phyloP scores from a whole-genome alignment of 257 asterid genomes.

The Penstemon newberryi region DNA sequence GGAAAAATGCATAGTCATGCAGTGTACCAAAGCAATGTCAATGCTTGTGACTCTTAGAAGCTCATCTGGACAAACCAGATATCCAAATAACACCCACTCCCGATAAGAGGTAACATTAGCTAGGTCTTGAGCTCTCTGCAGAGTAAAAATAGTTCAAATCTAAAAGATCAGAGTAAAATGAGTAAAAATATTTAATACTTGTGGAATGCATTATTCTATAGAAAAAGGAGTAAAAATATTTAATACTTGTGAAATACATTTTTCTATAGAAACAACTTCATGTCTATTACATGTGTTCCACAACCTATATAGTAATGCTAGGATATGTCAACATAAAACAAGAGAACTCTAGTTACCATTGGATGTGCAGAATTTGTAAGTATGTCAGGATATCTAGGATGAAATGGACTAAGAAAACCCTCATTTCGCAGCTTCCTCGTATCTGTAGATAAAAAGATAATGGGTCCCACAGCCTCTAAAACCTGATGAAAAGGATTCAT shows the following conservation, averaged over 20 bases:
- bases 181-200: slow-evolving; percentile 11
- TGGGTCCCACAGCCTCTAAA: slow-evolving; percentile 97
- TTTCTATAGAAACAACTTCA: slow-evolving; percentile 18
- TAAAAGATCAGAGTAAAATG: slow-evolving; percentile 19
- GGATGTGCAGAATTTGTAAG: slow-evolving; percentile 99
- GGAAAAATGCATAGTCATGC: slow-evolving; percentile 29
- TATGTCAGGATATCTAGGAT: slow-evolving; percentile 99
- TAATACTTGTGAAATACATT: slow-evolving; percentile 10
- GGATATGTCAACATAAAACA: slow-evolving; percentile 21
- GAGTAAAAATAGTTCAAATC: slow-evolving; percentile 22
- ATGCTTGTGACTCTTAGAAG: slow-evolving; percentile 98
- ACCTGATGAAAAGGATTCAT: slow-evolving; percentile 56
- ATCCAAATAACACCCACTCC: slow-evolving; percentile 95
- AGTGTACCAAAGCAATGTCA: slow-evolving; percentile 87
- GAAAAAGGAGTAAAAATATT: slow-evolving; percentile 12
- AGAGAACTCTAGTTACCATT: slow-evolving; percentile 56
- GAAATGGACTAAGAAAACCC: slow-evolving; percentile 98
- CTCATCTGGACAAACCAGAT: slow-evolving; percentile 98
- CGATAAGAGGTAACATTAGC: slow-evolving; percentile 95
- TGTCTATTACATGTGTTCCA: slow-evolving; percentile 11
- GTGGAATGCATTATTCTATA: slow-evolving; percentile 19
- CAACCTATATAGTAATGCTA: slow-evolving; percentile 17
- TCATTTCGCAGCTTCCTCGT: slow-evolving; percentile 96
- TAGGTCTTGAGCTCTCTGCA: slow-evolving; percentile 98
- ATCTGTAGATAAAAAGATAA: slow-evolving; percentile 87